Conservation (phyloP, 495 filamentous ascomycete species). For the Aspergillus sclerotioniger region DNA sequence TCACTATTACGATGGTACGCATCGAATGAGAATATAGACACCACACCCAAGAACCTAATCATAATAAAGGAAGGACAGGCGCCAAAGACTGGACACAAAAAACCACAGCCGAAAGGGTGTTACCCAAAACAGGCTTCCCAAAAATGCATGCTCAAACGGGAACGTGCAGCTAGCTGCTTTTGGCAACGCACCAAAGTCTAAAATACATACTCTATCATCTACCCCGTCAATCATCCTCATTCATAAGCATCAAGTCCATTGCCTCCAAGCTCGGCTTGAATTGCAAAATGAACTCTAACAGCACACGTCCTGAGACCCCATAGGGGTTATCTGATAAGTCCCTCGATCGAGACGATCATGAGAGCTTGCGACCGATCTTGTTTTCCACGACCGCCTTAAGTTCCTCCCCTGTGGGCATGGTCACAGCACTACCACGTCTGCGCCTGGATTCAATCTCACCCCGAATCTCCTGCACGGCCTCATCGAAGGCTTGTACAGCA, state of each 20-base stretch:
- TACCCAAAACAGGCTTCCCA: not conserved
- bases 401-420: conserved; percentile 47
- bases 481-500: conserved; percentile 72
- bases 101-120: too few relatives aligned
- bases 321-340: too few relatives aligned
- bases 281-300: not conserved
- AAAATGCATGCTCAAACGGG: not conserved
- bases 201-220: not conserved
- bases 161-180: not conserved
- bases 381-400: conserved; percentile 46
- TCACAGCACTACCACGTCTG: conserved; percentile 49
- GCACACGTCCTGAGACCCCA: not conserved
- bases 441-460: conserved; percentile 63
- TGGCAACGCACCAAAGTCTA: not conserved
- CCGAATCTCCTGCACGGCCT: conserved; percentile 73
- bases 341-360: conserved; percentile 4
- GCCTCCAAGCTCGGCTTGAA: not conserved
- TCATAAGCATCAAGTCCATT: not conserved
- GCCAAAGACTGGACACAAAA: too few relatives aligned
- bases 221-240: not conserved
- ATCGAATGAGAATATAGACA: too few relatives aligned
- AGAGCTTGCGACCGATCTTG: conserved; percentile 43
- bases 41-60: too few relatives aligned
- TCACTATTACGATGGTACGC: too few relatives aligned
- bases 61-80: too few relatives aligned